Evolutionary conservation across 2,329 filamentous ascomycete species (phyloP).

Genomic region (Fusarium brevicatenulatum): DNA sequence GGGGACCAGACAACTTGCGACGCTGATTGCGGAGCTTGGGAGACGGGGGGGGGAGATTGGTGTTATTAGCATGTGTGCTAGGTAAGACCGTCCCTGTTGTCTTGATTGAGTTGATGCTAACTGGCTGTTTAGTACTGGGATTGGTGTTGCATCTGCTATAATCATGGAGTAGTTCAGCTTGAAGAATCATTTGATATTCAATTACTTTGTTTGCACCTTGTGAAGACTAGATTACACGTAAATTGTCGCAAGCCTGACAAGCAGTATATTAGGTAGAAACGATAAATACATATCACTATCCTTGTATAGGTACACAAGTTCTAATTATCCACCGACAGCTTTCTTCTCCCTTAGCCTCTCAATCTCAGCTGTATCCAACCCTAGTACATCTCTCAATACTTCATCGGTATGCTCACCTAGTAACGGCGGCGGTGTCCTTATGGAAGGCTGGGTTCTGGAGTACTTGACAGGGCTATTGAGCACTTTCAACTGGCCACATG

Average conservation of each 20-base stretch:
- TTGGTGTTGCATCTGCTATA: neutral
- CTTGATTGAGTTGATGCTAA: neutral
- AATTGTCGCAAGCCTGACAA: too few species aligned
- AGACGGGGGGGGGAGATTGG: slow-evolving; percentile 4
- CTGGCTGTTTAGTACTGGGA: rapidly evolving
- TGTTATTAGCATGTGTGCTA: slow-evolving; percentile 28
- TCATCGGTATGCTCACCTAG: slow-evolving; percentile 88
- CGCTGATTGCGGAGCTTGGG: slow-evolving; percentile 4
- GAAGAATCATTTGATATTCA: too few species aligned
- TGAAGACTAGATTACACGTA: too few species aligned
- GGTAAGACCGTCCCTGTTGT: neutral
- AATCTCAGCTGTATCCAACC: rapidly evolving
- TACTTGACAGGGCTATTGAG: slow-evolving; percentile 95
- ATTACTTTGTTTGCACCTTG: neutral
- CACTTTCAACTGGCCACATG: slow-evolving; percentile 84
- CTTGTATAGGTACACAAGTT: rapidly evolving
- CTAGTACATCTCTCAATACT: slow-evolving; percentile 59
- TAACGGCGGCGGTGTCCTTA: slow-evolving; percentile 81
- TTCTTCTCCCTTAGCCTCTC: neutral
- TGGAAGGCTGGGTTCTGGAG: slow-evolving; percentile 78
- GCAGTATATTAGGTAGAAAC: rapidly evolving
- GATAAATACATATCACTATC: neutral
- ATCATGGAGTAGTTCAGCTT: rapidly evolving
- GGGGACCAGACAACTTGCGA: slow-evolving; percentile 53
- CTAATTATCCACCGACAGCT: neutral